These are phyloP conservation scores for Phlegmacium glaucopus DNA, from an alignment of 768 basidiomycete genomes.

Conservation along the genomic window DNA sequence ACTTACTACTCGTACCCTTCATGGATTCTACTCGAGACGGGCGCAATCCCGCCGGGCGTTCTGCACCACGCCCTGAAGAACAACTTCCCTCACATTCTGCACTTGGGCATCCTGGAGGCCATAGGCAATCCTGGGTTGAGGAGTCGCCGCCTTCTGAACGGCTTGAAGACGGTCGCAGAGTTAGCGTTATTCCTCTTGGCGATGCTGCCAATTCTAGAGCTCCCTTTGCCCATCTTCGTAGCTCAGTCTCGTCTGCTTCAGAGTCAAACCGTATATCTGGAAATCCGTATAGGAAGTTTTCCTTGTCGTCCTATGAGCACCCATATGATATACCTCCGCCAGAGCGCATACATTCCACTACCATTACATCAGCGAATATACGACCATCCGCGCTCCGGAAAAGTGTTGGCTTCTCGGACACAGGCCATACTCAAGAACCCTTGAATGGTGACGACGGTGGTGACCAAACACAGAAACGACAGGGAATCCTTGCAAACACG, in stretches of 20 bases:
- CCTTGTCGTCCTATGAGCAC: slow-evolving; percentile 55
- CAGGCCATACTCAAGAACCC: slow-evolving; percentile 16
- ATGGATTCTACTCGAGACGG: too few relatives aligned
- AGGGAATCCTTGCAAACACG: slow-evolving; percentile 48
- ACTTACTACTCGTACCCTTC: too few relatives aligned
- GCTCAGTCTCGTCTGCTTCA: too few relatives aligned
- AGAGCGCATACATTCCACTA: slow-evolving; percentile 30
- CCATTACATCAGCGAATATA: background rate
- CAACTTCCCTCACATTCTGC: too few relatives aligned
- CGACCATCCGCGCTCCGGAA: slow-evolving; percentile 5
- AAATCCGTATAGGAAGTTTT: slow-evolving; percentile 37
- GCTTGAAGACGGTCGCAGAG: background rate
- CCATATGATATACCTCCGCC: slow-evolving; percentile 62
- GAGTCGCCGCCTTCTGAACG: background rate
- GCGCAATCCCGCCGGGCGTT: too few relatives aligned
- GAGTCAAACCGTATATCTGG: background rate
- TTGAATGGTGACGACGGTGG: slow-evolving; percentile 11
- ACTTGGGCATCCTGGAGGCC: too few relatives aligned
- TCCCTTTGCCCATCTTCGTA: background rate
- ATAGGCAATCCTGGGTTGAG: too few relatives aligned
- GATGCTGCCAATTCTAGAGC: background rate
- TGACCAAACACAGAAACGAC: slow-evolving; percentile 30
- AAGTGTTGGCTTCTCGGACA: background rate
- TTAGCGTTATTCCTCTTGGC: slow-evolving; percentile 5
- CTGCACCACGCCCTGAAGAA: too few relatives aligned